Percentiles rank a stretch among this genome's conserved stretches.
phyloP scores from a whole-genome alignment of 345 rosid genomes.

The Brassica cretica region DNA sequence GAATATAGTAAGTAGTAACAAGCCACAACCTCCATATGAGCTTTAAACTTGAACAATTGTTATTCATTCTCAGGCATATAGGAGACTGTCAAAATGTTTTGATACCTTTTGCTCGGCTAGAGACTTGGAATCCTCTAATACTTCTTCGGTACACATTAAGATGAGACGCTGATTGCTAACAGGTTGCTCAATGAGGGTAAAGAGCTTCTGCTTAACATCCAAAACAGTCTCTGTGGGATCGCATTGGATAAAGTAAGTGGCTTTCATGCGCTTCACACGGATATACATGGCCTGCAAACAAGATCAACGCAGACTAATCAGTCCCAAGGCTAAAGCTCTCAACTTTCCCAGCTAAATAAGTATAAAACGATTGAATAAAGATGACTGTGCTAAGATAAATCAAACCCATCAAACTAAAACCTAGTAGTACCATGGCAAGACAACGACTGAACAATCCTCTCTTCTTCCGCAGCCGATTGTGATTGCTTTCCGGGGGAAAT shows the following conservation, averaged over 20 bases:
- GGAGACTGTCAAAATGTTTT: no score
- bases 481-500: not conserved
- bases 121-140: slow-evolving; percentile 75
- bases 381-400: not conserved
- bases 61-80: not conserved
- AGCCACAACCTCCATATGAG: not conserved
- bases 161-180: slow-evolving; percentile 68
- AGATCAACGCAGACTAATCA: slow-evolving; percentile 14
- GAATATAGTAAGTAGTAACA: not conserved
- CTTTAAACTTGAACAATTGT: not conserved
- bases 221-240: slow-evolving; percentile 79
- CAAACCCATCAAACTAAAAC: slow-evolving; percentile 6
- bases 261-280: slow-evolving; percentile 83
- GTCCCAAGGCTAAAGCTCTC: not conserved
- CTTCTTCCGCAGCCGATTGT: slow-evolving; percentile 17
- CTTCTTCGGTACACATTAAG: slow-evolving; percentile 57
- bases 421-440: slow-evolving; percentile 28
- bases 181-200: slow-evolving; percentile 62
- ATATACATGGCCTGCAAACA: slow-evolving; percentile 78
- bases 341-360: slow-evolving; percentile 9
- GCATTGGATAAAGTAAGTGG: slow-evolving; percentile 83
- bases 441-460: slow-evolving; percentile 20
- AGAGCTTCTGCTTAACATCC: slow-evolving; percentile 76
- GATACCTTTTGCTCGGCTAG: slow-evolving; percentile 80
- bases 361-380: slow-evolving; percentile 3